Percentiles rank a stretch among this genome's conserved stretches.
These are phyloP conservation scores for Colletotrichum lini DNA, from an alignment of 2,329 filamentous ascomycete species.

Conservation along the genomic window DNA sequence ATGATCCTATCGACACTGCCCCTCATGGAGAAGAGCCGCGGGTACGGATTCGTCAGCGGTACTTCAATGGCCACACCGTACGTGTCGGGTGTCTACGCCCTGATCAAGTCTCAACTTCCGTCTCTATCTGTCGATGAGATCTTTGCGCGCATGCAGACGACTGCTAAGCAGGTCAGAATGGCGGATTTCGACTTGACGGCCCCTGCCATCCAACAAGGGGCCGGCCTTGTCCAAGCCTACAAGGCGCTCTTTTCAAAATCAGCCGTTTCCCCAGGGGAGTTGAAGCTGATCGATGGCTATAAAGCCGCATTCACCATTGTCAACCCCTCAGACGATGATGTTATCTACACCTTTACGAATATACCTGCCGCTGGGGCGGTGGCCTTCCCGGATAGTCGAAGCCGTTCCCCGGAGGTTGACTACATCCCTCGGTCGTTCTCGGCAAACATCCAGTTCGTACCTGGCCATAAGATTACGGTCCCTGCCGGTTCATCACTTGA, in stretches of 20 bases:
- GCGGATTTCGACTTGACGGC: slow-evolving; percentile 12
- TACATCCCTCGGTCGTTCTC: slow-evolving; percentile 48
- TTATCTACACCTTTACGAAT: slow-evolving; percentile 68
- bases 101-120: slow-evolving; percentile 52
- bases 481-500: slow-evolving; percentile 57
- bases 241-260: slow-evolving; percentile 27
- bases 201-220: slow-evolving; percentile 36
- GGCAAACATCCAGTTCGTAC: slow-evolving; percentile 61
- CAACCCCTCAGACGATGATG: slow-evolving; percentile 63
- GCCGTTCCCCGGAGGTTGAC: background rate
- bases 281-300: slow-evolving; percentile 75
- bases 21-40: slow-evolving; percentile 44
- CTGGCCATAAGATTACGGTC: slow-evolving; percentile 58
- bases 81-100: slow-evolving; percentile 51
- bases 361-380: slow-evolving; percentile 67
- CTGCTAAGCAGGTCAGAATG: slow-evolving; percentile 47
- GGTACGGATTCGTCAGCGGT: slow-evolving; percentile 53
- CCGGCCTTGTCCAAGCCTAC: slow-evolving; percentile 33
- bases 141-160: slow-evolving; percentile 49
- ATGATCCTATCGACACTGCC: slow-evolving; percentile 54
- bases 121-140: slow-evolving; percentile 48
- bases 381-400: slow-evolving; percentile 56
- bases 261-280: slow-evolving; percentile 66
- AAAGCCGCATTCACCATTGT: slow-evolving; percentile 64
- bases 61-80: slow-evolving; percentile 56